These are phyloP conservation scores for Viridothelium virens DNA, from an alignment of 495 filamentous ascomycete genomes.

Conservation along the genomic window DNA sequence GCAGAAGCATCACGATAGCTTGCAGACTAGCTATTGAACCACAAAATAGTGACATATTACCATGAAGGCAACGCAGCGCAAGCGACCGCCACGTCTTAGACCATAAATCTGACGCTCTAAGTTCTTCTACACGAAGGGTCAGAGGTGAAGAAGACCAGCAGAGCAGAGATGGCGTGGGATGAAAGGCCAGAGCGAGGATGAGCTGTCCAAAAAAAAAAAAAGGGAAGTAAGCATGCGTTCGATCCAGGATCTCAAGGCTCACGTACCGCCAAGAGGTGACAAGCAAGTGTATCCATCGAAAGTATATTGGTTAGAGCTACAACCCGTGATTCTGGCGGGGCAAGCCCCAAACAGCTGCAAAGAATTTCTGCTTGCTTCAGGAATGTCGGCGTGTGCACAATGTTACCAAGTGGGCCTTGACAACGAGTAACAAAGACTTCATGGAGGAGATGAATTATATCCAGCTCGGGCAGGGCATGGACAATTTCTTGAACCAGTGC, in stretches of 20 bases:
- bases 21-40: slow-evolving; percentile 31
- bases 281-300: slow-evolving; percentile 4
- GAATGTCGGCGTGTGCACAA: slow-evolving; percentile 29
- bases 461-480: slow-evolving; percentile 20
- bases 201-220: neutral
- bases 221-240: neutral
- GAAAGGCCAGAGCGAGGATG: neutral
- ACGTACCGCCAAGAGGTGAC: slow-evolving; percentile 8
- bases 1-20: slow-evolving; percentile 32
- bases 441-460: slow-evolving; percentile 23
- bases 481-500: slow-evolving; percentile 26
- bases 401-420: slow-evolving; percentile 29
- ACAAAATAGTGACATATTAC: slow-evolving; percentile 28
- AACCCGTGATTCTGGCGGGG: neutral
- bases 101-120: neutral
- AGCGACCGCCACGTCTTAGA: slow-evolving; percentile 28
- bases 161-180: slow-evolving; percentile 1
- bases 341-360: slow-evolving; percentile 1
- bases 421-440: slow-evolving; percentile 31
- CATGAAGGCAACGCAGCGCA: slow-evolving; percentile 29
- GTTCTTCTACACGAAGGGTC: slow-evolving; percentile 3
- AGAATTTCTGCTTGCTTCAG: slow-evolving; percentile 15
- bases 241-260: neutral
- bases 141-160: neutral
- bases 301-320: neutral